Evolutionary conservation across 371 early-diverging fungal species (phyloP).

Genomic region (Capillidium rhysosporum): DNA sequence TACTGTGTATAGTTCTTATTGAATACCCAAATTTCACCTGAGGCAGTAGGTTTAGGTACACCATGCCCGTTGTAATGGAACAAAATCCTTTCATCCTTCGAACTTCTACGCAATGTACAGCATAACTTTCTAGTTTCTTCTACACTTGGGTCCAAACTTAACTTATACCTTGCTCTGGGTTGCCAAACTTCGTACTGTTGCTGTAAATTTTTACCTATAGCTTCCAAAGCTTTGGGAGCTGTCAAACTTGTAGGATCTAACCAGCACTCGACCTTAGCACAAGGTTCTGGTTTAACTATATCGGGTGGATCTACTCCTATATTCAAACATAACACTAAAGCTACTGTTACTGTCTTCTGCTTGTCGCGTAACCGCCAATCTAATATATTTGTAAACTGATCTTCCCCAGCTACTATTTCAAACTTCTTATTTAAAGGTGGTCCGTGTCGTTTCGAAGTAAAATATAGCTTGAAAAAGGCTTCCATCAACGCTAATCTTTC

Average conservation of each 20-base stretch:
- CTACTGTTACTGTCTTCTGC: slow-evolving; percentile 23
- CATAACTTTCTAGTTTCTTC: slow-evolving; percentile 84
- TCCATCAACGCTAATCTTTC: background rate
- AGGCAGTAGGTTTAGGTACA: slow-evolving; percentile 84
- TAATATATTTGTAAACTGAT: slow-evolving; percentile 2
- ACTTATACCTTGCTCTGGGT: slow-evolving; percentile 67
- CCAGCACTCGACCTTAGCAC: slow-evolving; percentile 89
- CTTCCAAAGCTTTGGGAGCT: slow-evolving; percentile 61
- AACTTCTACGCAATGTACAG: slow-evolving; percentile 52
- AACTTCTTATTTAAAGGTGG: background rate
- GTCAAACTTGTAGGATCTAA: slow-evolving; percentile 71
- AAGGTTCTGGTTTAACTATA: slow-evolving; percentile 65
- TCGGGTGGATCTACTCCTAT: slow-evolving; percentile 95
- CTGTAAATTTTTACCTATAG: slow-evolving; percentile 75
- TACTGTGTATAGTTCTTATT: slow-evolving; percentile 94
- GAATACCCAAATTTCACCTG: slow-evolving; percentile 97
- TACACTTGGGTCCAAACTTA: slow-evolving; percentile 69
- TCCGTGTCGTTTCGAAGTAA: background rate
- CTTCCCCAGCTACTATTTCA: background rate
- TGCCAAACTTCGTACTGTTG: slow-evolving; percentile 84
- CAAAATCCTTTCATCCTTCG: slow-evolving; percentile 83
- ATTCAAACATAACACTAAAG: slow-evolving; percentile 78
- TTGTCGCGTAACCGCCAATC: slow-evolving; percentile 24
- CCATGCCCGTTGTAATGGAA: slow-evolving; percentile 98
- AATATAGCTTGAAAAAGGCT: background rate